Evolutionary conservation across 345 rosid genomes (phyloP), one percentile per base, ranked within the genome.

Genomic region (Syzygium oleosum): DNA sequence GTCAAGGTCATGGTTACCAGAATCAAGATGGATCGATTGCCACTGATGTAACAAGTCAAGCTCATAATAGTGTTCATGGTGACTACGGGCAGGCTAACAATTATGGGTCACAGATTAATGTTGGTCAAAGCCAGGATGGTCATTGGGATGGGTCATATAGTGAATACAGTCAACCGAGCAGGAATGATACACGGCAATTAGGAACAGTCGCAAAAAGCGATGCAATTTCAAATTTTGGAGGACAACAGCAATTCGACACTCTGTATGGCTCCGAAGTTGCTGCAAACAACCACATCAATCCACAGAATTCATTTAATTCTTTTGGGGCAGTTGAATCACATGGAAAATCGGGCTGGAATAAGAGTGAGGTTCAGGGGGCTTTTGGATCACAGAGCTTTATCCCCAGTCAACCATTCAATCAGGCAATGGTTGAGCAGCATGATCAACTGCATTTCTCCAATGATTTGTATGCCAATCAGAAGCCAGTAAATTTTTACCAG

Each of bases 11-110:
- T 89, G 93, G 89, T 87, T 93, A 92, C 86, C 95, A 91, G 78
- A 92, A 85, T 90, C 97, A 96, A 89, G 94, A 93, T 90, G 98
- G 94, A 31, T 85, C 90, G 79, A 89, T 91, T 88, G 65, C 85
- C 54, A 84, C 85, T 61, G 94, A 78, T 91, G 84, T 87, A 29
- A 88, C 88, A 90, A 85, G 89, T 31, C 91, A 86, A 84, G 93
- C 89, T 87, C 89, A 89, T 87, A 91, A 85, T 68, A 86, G 88
- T 87, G 53, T 88, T 43, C 92, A 92, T 88, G 68, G 90, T 91
- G 91, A 91, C 86, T 90, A 89, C 85, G 89, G 90, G 85, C 93
- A 88, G 84, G 88, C 88, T 79, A 91, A 93, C 88, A 93, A 87
- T 87, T 85, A 91, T 86, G 88, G 79, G 52, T 88, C 92, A 14